Evolutionary conservation across 2,329 filamentous ascomycete species (phyloP).

Genomic region (Coleophoma crateriformis): DNA sequence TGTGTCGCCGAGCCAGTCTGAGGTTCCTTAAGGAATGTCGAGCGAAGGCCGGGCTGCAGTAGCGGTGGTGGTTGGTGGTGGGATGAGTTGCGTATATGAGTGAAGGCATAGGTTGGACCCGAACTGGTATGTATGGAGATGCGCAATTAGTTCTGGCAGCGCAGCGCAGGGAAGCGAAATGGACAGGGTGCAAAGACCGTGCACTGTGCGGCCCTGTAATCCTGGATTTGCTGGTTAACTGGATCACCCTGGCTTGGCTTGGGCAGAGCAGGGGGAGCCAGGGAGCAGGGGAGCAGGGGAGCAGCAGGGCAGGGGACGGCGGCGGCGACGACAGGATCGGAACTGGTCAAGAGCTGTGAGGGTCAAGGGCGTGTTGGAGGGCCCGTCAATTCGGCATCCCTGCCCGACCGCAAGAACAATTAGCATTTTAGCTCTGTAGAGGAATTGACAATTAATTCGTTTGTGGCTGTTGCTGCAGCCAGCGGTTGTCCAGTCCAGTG

Average conservation of each 20-base stretch:
- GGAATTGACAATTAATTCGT: too few relatives aligned
- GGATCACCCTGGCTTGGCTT: slow-evolving; percentile 2
- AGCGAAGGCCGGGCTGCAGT: too few relatives aligned
- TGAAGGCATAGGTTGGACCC: not conserved
- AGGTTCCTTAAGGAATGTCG: too few relatives aligned
- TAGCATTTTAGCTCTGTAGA: slow-evolving; percentile 15
- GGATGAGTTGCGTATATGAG: too few relatives aligned
- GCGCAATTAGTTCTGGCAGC: not conserved
- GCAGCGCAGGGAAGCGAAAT: not conserved
- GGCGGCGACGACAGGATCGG: slow-evolving; percentile 7
- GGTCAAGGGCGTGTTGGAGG: too few relatives aligned
- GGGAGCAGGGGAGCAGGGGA: not conserved
- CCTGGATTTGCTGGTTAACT: too few relatives aligned
- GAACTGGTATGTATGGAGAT: slow-evolving; percentile 1
- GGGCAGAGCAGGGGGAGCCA: not conserved
- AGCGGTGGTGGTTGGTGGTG: too few relatives aligned
- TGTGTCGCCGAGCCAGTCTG: too few relatives aligned
- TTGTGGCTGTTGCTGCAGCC: not conserved
- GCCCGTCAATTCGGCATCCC: slow-evolving; percentile 9
- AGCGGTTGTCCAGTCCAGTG: not conserved
- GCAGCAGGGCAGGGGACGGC: not conserved
- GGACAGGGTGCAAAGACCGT: slow-evolving; percentile 1
- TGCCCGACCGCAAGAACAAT: slow-evolving; percentile 8
- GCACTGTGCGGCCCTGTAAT: not conserved
- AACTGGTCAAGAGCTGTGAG: too few relatives aligned